These are phyloP conservation scores for Candida morakotiae DNA, from an alignment of 805 yeast genomes.

Conservation along the genomic window DNA sequence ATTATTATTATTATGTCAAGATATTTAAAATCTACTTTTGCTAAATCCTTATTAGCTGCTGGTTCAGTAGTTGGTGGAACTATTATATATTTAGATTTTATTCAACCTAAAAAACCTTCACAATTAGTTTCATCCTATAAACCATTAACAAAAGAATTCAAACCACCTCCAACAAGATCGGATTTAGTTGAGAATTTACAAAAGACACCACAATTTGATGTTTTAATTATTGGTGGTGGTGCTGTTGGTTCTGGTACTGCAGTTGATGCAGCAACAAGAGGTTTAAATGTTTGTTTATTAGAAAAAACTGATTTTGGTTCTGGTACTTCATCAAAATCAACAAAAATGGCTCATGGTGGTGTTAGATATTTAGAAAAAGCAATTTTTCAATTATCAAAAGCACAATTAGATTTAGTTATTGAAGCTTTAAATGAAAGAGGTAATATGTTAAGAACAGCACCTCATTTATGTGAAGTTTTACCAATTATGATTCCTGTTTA, in stretches of 20 bases:
- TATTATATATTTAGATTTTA: slow-evolving; percentile 38
- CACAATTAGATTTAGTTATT: slow-evolving; percentile 48
- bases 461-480: slow-evolving; percentile 78
- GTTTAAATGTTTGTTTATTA: slow-evolving; percentile 80
- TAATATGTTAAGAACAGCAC: slow-evolving; percentile 84
- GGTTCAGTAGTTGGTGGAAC: slow-evolving; percentile 33
- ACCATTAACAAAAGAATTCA: slow-evolving; percentile 43
- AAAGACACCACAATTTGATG: slow-evolving; percentile 55
- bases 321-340: slow-evolving; percentile 90
- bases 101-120: slow-evolving; percentile 30
- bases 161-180: slow-evolving; percentile 54
- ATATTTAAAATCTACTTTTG: slow-evolving; percentile 21
- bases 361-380: slow-evolving; percentile 95
- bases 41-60: slow-evolving; percentile 27
- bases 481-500: slow-evolving; percentile 97
- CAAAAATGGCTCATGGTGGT: slow-evolving; percentile 98
- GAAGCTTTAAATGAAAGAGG: slow-evolving; percentile 39
- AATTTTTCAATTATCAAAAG: slow-evolving; percentile 84
- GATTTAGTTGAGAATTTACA: slow-evolving; percentile 48
- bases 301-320: slow-evolving; percentile 89
- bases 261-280: slow-evolving; percentile 85
- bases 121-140: slow-evolving; percentile 24
- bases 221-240: slow-evolving; percentile 92
- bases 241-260: slow-evolving; percentile 95
- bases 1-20: slow-evolving; percentile 18